Evolutionary conservation across 257 asterid species (phyloP), one percentile per base, ranked within the genome.

Genomic region (Nicotiana attenuata): DNA sequence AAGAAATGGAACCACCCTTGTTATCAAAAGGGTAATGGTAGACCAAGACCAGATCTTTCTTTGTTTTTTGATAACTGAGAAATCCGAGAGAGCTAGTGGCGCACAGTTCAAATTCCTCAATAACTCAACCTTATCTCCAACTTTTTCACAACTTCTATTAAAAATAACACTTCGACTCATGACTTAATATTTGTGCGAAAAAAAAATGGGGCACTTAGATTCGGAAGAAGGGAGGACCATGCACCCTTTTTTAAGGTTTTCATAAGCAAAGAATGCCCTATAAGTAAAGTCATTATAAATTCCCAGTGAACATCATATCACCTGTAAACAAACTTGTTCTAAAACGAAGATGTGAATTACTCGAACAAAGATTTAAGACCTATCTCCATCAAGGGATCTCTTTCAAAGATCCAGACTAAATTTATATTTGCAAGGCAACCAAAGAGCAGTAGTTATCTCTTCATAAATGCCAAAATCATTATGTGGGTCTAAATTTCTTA

Each of bases 361-460:
- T 35, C 63, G 16, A 75, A 75, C 24, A 75, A 50, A 57, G 80
- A 50, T 75, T 50, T 75, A 26, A 47, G 80, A 50, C 63, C 80
- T 24, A 15, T 50, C 52, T 13, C 20, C 78, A 45, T 50, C 41
- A 24, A 71, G 78, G 56, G 60, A 47, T 29, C 61, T 50, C 24
- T 73, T 24, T 50, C 61, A 50, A 73, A 15, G 24, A 73, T 73
- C 10, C 63, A 24, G 78, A 45, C 57, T 13, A 73, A 45, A 59
- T 22, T 24, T n/a, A 47, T 22, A 73, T 15, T 71, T 73, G 79
- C 79, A 73, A 71, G 22, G 38, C 61, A 47, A 73, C 79, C 59
- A 71, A 45, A 22, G 35, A 71, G 17, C 56, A 71, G 61, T 47
- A 73, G 24, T 73, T 24, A 47, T 73, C 14, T 47, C 61, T 73